Evolutionary conservation across 805 yeast species (phyloP).

Genomic region (Ogataea ramenticola): DNA sequence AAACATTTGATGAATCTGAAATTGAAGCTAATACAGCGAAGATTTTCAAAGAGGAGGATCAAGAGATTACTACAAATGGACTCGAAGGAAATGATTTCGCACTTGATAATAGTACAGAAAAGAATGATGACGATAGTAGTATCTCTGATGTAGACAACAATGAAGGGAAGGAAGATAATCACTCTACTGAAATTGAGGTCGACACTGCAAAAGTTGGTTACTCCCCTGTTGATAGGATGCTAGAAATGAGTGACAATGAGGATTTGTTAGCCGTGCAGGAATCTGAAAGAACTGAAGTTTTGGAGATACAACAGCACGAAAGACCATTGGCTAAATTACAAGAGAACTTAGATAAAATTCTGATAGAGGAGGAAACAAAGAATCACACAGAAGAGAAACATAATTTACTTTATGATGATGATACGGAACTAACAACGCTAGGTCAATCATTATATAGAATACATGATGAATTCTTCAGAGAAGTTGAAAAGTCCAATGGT

Average conservation of each 20-base stretch:
- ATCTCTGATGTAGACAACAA: slow-evolving; percentile 18
- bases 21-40: neutral
- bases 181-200: slow-evolving; percentile 16
- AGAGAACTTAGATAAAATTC: slow-evolving; percentile 53
- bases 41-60: slow-evolving; percentile 6
- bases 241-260: slow-evolving; percentile 39
- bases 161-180: slow-evolving; percentile 26
- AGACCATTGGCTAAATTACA: slow-evolving; percentile 83
- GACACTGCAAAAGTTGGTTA: slow-evolving; percentile 19
- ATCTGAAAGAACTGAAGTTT: slow-evolving; percentile 55
- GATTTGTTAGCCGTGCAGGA: slow-evolving; percentile 49
- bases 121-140: slow-evolving; percentile 11
- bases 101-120: neutral
- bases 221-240: slow-evolving; percentile 42
- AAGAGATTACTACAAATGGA: neutral
- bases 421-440: slow-evolving; percentile 61
- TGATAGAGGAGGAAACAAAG: slow-evolving; percentile 26
- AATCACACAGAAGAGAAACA: slow-evolving; percentile 22
- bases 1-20: slow-evolving; percentile 1
- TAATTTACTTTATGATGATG: slow-evolving; percentile 68
- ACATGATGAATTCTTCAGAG: slow-evolving; percentile 59
- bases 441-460: slow-evolving; percentile 55
- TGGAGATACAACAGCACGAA: slow-evolving; percentile 75
- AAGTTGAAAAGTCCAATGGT: slow-evolving; percentile 27
- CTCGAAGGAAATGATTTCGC: neutral